Base-by-base conservation (phyloP, 2,329 filamentous ascomycete genomes). In the Aspergillus sp. region DNA sequence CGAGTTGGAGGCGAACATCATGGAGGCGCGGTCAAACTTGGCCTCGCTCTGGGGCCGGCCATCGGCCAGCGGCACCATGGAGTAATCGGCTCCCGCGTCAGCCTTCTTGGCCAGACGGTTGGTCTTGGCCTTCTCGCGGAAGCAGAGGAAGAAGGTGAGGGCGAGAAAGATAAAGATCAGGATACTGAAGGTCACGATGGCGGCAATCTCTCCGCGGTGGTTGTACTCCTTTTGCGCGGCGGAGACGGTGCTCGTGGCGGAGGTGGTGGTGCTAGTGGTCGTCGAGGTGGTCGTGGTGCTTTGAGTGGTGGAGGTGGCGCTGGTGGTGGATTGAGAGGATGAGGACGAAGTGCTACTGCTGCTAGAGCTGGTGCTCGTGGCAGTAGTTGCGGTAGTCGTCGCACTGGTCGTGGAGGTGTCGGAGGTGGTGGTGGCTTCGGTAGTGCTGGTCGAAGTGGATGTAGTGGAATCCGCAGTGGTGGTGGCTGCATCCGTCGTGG, bases 1-100 rank as follows among this genome's bases (percentile, higher is more conserved):
- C 1, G 57, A 59, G 3, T 41, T 36, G 15, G 57, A 51, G 21
- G 57, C 57, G 4, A 59, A 59, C 57, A 59, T 59, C 36, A 59
- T 36, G 8, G 57, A 59, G 5, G 52, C 44, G 5, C 57, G 57
- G 36, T 59, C 57, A 23, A 59, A 56, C 2, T 59, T 59, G 15
- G 48, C 44, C 5, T 41, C 32, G 7, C 52, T 59, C 41, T 56
- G 44, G 1, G 57, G 30, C 19, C 36, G 41, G 1, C 23, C 32
- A 6, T 59, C 51, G 3, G 25, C 27, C 3, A 59, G 30, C 5
- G 57, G 36, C 8, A 56, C 36, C 52, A 59, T 55, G 2, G 57
- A 56, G n/a, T 59, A 56, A 23, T 50, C 30, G 7, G 57, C 50
- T 13, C 36, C 30, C 3, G 52, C 52, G n/a, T 39, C 42, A 3